A percentile compares a stretch with the other conserved stretches of the same genome.
These are phyloP conservation scores for Colletotrichum graminicola DNA, from an alignment of 2,329 filamentous ascomycete species.

Conservation along the genomic window DNA sequence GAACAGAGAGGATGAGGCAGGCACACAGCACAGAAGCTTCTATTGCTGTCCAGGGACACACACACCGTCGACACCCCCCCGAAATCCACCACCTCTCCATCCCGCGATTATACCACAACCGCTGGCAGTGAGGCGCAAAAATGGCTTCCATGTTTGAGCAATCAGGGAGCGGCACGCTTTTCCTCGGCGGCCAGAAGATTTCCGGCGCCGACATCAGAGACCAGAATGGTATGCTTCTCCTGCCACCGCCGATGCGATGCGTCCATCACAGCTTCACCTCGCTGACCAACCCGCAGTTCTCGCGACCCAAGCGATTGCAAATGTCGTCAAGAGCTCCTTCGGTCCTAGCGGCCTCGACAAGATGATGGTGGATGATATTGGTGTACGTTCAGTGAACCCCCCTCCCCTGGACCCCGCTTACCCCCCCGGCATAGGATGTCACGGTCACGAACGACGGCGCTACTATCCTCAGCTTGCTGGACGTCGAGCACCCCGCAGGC, in stretches of 20 bases:
- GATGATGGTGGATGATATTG: conserved; percentile 99
- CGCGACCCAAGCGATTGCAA: conserved; percentile 96
- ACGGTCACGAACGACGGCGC: conserved; percentile 99
- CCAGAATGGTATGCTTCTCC: conserved; percentile 79
- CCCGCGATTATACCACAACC: conserved; percentile 29
- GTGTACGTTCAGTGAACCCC: conserved; percentile 66
- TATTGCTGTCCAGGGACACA: conserved; percentile 41
- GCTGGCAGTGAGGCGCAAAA: conserved; percentile 43
- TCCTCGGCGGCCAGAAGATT: conserved; percentile 97
- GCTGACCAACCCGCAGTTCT: conserved; percentile 70
- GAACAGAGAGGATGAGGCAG: conserved; percentile 34
- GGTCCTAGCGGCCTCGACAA: conserved; percentile 97
- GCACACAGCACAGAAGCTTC: conserved; percentile 42
- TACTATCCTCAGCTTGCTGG: conserved; percentile 93
- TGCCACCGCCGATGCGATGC: background rate
- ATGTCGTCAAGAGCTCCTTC: conserved; percentile 99
- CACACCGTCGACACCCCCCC: conserved; percentile 31
- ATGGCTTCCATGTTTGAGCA: conserved; percentile 99
- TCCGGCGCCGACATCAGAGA: conserved; percentile 96
- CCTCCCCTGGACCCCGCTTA: conserved; percentile 43
- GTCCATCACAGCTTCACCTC: conserved; percentile 42
- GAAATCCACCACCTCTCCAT: conserved; percentile 34
- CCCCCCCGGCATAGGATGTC: conserved; percentile 75
- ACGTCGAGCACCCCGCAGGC: conserved; percentile 97
- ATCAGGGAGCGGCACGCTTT: conserved; percentile 93